Base-by-base conservation (phyloP, 2,329 filamentous ascomycete species). In the Aaosphaeria pasadenensis region DNA sequence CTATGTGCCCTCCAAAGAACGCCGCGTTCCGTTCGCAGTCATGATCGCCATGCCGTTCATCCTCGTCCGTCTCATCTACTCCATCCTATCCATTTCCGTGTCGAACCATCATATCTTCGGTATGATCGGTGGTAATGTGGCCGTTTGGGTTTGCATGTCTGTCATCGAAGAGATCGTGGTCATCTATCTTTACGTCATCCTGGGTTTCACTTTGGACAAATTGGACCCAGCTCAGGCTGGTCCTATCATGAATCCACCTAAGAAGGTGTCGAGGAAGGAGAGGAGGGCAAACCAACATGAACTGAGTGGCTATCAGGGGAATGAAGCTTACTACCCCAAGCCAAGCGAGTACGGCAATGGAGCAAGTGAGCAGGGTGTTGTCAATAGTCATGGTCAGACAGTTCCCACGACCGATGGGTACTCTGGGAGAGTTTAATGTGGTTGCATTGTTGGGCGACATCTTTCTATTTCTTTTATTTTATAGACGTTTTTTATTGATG, bases 151-250 rank as follows among this genome's bases (percentile, higher is more conserved):
- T 1, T 39, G 45, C 4, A 60, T 62, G 55, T 45, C 54, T 4
- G 43, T 58, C 13, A 29, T 58, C 4, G 55, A 59, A 39, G 59
- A 62, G 40, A 53, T 62, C 33, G n/a, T 54, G 5, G 54, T 62
- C 6, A 53, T 60, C 6, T 42, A 44, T 6, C 52, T 59, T 2
- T 60, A 59, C 30, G 31, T 56, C 3, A 1, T 45, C 6, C 36
- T 60, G 6, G 56, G 57, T 6, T 55, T 58, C 11, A 40, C 47
- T 11, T 46, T 56, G 2, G 51, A 52, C 11, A 54, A 40, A 13
- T 9, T 50, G 24, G 38, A 46, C 43, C 17, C 39, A 11, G 36
- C n/a, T 36, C 9, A 36, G 33, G 9, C 9, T 9, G 33, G 33
- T 36, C 33, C 33, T 36, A 24, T 24, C 17, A 24, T 24, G 17